These are phyloP conservation scores for Juglanconis sp. DNA, from an alignment of 2,329 filamentous ascomycete species.

Conservation along the genomic window DNA sequence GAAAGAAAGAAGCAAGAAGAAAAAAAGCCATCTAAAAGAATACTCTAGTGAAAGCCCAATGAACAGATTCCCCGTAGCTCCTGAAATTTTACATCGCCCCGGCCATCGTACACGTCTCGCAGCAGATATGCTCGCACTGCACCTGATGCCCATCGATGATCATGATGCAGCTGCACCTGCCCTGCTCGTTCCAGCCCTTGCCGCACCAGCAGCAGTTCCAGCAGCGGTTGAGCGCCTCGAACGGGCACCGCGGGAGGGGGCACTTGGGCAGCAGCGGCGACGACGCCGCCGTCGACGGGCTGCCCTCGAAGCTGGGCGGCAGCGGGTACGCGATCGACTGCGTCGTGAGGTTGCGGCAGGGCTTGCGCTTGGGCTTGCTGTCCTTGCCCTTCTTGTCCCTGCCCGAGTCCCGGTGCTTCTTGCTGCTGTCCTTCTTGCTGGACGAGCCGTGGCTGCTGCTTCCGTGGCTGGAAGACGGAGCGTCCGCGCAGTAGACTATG, in stretches of 20 bases:
- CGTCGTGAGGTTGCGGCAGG: constrained; percentile 41
- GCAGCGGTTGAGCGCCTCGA: constrained; percentile 44
- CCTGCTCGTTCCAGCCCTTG: constrained; percentile 48
- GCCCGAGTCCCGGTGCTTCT: constrained; percentile 8
- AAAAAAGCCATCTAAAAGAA: neutral
- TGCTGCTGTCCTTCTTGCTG: constrained; percentile 17
- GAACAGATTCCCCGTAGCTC: neutral
- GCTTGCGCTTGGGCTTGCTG: constrained; percentile 25
- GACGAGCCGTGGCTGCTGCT: constrained; percentile 16
- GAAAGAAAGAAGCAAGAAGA: neutral
- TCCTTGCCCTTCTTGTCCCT: constrained; percentile 8
- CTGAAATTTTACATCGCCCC: constrained; percentile 15
- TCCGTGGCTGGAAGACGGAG: constrained; percentile 18
- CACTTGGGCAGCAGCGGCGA: constrained; percentile 38
- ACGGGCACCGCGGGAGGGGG: constrained; percentile 46
- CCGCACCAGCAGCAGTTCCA: constrained; percentile 59
- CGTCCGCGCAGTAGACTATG: constrained; percentile 43
- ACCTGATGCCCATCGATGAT: constrained; percentile 47
- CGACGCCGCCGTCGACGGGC: constrained; percentile 25
- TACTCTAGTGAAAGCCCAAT: too few species aligned
- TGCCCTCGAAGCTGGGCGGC: constrained; percentile 39
- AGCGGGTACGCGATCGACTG: constrained; percentile 46
- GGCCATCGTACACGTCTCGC: constrained; percentile 45
- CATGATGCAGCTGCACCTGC: constrained; percentile 52
- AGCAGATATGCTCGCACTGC: constrained; percentile 54